Percentiles rank a stretch among this genome's conserved stretches.
Evolutionary conservation across 805 yeast species (phyloP).

Genomic region (Cephaloascus albidus): DNA sequence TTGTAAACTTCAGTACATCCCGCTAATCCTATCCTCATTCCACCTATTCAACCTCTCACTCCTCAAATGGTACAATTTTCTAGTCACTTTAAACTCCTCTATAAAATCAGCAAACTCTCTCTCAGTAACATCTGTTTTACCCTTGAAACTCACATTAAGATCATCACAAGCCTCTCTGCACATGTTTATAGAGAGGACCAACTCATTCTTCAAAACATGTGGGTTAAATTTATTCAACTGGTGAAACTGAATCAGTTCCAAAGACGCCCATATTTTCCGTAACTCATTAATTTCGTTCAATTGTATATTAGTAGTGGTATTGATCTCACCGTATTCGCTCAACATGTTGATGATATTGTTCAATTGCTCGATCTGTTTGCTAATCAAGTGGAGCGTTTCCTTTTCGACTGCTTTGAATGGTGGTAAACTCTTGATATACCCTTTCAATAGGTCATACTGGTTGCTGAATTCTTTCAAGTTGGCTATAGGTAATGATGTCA

Average conservation of each 20-base stretch:
- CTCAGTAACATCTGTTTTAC: not conserved
- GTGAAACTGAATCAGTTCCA: not conserved
- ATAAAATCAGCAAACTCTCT: not conserved
- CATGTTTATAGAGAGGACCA: not conserved
- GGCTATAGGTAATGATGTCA: slow-evolving; percentile 19
- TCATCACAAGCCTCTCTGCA: not conserved
- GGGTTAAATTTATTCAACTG: not conserved
- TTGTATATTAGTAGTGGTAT: slow-evolving; percentile 14
- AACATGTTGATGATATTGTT: slow-evolving; percentile 11
- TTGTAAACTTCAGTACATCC: too few species aligned
- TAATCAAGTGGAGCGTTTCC: slow-evolving; percentile 6
- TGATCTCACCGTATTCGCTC: slow-evolving; percentile 12
- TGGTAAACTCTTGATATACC: slow-evolving; percentile 17
- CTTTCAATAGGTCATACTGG: slow-evolving; percentile 19
- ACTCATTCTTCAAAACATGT: not conserved
- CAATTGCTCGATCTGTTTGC: slow-evolving; percentile 9
- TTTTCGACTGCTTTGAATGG: slow-evolving; percentile 10
- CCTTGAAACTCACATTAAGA: not conserved
- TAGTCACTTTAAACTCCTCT: not conserved
- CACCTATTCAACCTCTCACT: not conserved
- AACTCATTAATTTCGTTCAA: slow-evolving; percentile 5
- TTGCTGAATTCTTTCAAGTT: slow-evolving; percentile 15
- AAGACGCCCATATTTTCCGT: not conserved
- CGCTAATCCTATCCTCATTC: not conserved
- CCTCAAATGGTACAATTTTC: not conserved